A percentile compares a stretch with the other conserved stretches of the same genome.
Conservation (phyloP, 345 rosid genomes). For the Sonneratia caseolaris region DNA sequence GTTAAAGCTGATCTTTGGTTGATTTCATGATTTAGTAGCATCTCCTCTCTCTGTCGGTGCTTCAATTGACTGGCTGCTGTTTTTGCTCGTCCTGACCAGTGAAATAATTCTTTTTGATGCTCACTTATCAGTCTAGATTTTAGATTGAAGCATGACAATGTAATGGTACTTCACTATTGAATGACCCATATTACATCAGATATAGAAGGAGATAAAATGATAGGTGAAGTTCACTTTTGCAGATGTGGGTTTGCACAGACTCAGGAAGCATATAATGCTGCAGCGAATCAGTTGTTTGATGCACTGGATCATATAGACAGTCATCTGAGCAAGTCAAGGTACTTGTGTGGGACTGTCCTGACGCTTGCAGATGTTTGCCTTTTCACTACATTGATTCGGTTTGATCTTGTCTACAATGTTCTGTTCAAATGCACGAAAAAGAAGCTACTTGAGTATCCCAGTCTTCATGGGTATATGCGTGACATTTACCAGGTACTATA, state of each 20-base stretch:
- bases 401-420: constrained; percentile 66
- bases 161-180: no score
- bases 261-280: constrained; percentile 67
- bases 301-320: constrained; percentile 52
- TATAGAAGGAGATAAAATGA: no score
- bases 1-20: no score
- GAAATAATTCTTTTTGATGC: no score
- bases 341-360: constrained; percentile 61
- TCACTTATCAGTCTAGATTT: no score
- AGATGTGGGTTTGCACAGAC: constrained; percentile 92
- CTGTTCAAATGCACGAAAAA: constrained; percentile 79
- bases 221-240: not conserved
- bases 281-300: constrained; percentile 49
- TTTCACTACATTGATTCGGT: constrained; percentile 76
- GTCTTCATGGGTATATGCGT: constrained; percentile 55
- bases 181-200: no score
- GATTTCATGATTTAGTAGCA: no score
- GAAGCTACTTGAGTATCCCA: constrained; percentile 61
- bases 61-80: no score
- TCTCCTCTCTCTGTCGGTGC: no score
- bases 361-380: constrained; percentile 69
- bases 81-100: no score
- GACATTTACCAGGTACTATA: constrained; percentile 66
- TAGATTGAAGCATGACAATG: no score
- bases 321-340: constrained; percentile 42